Evolutionary conservation across 208 protist genomes (phyloP), one percentile per base, ranked within the genome.

Genomic region (Wallacemonas sp.): DNA sequence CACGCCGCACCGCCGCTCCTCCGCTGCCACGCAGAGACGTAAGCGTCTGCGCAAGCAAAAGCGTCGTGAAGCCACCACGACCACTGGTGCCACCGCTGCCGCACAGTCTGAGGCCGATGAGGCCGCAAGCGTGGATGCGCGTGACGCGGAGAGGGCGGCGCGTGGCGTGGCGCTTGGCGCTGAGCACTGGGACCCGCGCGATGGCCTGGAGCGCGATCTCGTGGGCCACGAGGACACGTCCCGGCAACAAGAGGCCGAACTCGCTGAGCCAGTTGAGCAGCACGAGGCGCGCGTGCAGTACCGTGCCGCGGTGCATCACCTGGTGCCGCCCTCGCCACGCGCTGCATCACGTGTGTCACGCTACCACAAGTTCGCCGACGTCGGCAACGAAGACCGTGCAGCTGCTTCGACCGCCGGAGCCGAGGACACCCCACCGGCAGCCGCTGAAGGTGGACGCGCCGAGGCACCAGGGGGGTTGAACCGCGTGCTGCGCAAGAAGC

Each of bases 281-380:
- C 33, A 58, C 3, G 52, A 60, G 29, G 34, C 34, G 21, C 24
- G 36, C 54, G 41, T 70, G 39, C 65, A 70, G 62, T 60, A 29
- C 19, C 63, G 78, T 4, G 57, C 44, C 14, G 46, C 78, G 6
- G 57, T 83, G 33, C 68, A 78, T 27, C 47, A 36, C 9, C 23
- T 83, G 34, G 66, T 83, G 2, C 78, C 78, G 27, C 72, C 78
- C 29, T 65, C 43, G 26, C 65, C 61, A 43, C 41, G 8, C 4
- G 78, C 76, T 2, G 72, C 70, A 19, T 36, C 55, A n/a, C 68
- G 78, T 16, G 57, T 71, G 8, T 61, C 38, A n/a, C 71, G 60
- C 8, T 83, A 83, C 48, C 65, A 46, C 16, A 33, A 29, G 52
- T 55, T 62, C 52, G 47, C 47, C 11, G 41, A n/a, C 17, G 21